Evolutionary conservation across 2,329 filamentous ascomycete species (phyloP).

Genomic region (Penicillium verrucosum): DNA sequence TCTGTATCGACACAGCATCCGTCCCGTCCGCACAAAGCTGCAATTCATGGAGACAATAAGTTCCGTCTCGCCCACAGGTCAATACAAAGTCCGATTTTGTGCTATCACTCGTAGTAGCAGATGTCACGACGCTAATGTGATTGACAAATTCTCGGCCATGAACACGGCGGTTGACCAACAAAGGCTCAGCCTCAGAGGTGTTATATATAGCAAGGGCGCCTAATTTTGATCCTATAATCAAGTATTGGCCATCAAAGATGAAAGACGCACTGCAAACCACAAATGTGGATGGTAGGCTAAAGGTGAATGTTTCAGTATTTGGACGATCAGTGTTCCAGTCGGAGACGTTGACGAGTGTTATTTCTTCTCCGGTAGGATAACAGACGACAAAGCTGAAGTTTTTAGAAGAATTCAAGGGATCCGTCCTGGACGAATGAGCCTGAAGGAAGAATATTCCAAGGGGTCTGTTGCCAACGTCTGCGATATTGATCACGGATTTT

Average conservation of each 20-base stretch:
- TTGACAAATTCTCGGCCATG: constrained; percentile 66
- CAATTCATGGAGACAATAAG: constrained; percentile 62
- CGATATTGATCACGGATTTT: constrained; percentile 27
- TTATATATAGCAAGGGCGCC: constrained; percentile 53
- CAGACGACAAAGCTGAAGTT: constrained; percentile 27
- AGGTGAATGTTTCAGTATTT: constrained; percentile 40
- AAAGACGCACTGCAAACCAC: constrained; percentile 51
- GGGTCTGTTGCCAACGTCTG: constrained; percentile 27
- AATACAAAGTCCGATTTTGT: constrained; percentile 49
- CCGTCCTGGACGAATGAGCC: constrained; percentile 1
- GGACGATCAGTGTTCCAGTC: constrained; percentile 11
- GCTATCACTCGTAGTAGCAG: constrained; percentile 10
- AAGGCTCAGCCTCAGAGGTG: constrained; percentile 22
- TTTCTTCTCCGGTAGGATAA: constrained; percentile 26
- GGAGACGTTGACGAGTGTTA: constrained; percentile 29
- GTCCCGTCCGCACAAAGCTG: constrained; percentile 20
- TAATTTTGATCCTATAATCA: constrained; percentile 56
- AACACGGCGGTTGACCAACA: constrained; percentile 27
- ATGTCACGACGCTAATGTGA: constrained; percentile 47
- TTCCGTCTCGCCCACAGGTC: constrained; percentile 73
- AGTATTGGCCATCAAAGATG: constrained; percentile 29
- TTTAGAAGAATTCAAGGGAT: constrained; percentile 2
- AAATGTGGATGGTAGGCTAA: constrained; percentile 45
- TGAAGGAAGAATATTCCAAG: constrained; percentile 30
- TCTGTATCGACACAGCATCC: constrained; percentile 37